phyloP scores from a whole-genome alignment of 2,329 filamentous ascomycete species.

The Colletotrichum caudatum region DNA sequence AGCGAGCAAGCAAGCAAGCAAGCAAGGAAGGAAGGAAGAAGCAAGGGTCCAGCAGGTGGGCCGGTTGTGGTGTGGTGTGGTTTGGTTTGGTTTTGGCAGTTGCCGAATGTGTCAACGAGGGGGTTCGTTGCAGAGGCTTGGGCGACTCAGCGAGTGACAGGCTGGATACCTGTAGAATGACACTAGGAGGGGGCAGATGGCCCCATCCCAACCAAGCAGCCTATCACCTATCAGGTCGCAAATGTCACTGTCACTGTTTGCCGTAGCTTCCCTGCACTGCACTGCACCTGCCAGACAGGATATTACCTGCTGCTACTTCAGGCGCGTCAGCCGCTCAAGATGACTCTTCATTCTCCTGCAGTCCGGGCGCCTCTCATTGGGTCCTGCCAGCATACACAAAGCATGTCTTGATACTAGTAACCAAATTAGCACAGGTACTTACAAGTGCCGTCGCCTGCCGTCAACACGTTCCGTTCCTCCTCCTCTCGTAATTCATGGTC shows the following conservation, averaged over 20 bases:
- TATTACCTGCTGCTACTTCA: slow-evolving; percentile 26
- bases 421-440: too few species aligned
- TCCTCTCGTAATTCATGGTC: not conserved
- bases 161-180: not conserved
- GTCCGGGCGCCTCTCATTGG: not conserved
- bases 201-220: too few species aligned
- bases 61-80: slow-evolving; percentile 32
- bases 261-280: not conserved
- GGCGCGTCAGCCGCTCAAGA: slow-evolving; percentile 28
- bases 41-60: slow-evolving; percentile 12
- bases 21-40: not conserved
- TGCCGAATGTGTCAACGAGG: slow-evolving; percentile 5
- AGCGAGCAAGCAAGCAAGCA: not conserved
- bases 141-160: slow-evolving; percentile 17
- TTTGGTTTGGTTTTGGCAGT: not conserved
- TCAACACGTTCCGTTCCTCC: not conserved
- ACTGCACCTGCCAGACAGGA: slow-evolving; percentile 1
- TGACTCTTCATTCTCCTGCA: not conserved
- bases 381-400: not conserved
- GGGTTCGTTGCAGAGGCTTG: slow-evolving; percentile 2
- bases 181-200: slow-evolving; percentile 17
- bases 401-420: too few species aligned
- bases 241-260: slow-evolving; percentile 19
- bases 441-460: not conserved
- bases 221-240: not conserved